Base-by-base conservation (phyloP, 2,329 filamentous ascomycete genomes). In the Plectosphaerella plurivora region DNA sequence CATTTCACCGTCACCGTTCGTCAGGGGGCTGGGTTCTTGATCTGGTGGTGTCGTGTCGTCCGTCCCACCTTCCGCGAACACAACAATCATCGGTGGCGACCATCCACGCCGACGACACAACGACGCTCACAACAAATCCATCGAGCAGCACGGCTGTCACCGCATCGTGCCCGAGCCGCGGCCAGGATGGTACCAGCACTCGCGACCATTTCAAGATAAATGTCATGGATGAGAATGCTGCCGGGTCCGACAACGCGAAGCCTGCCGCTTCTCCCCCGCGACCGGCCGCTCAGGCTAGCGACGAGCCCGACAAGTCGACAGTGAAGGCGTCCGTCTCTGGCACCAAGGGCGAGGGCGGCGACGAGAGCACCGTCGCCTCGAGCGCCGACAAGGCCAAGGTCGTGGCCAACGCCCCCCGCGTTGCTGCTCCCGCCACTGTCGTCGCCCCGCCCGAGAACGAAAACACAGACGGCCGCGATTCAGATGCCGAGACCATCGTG, bases 401-500 rank as follows among this genome's bases (percentile, higher is more conserved):
- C 28, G 53, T 50, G 51, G 44, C 53, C 49, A 52, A 56, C 54
- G 15, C 57, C 55, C 61, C 63, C n/a, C 59, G 67, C 11, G 63
- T 62, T 49, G 62, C 68, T 18, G 63, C 68, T 49, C 73, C 79
- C 52, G 15, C 57, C 55, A 60, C 63, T 16, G 59, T 67, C 11
- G 63, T 62, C 49, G 62, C 68, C 20, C 63, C 68, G 49, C 73
- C 79, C 52, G 73, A 76, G 45, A 71, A 74, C 55, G 63, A 57
- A 41, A 67, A 61, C 51, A 66, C 65, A 20, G 71, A 72, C 53
- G 84, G 85, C 54, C 83, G 78, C 62, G 83, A 86, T 60, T 89
- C 86, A 1, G 86, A 89, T 63, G 85, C 86, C 47, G 86, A 89
- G 69, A 89, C 86, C 14, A 86, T 88, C 56, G 84, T 89, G 36